Percentiles rank a stretch among this genome's conserved stretches.
These are phyloP conservation scores for Berkeleyomyces rouxiae DNA, from an alignment of 2,329 filamentous ascomycete species.

Conservation along the genomic window DNA sequence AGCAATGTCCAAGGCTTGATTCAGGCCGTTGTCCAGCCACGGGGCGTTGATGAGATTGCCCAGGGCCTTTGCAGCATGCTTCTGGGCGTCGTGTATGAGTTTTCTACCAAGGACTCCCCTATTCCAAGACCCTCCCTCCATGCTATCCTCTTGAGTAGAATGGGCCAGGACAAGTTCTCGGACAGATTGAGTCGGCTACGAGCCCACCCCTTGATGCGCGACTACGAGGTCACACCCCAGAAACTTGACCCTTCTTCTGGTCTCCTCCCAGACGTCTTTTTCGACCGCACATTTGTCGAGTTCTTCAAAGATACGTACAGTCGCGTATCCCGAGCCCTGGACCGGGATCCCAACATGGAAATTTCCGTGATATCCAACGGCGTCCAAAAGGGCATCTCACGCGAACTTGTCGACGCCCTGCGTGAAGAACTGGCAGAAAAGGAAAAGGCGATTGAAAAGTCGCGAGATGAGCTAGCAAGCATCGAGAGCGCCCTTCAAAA, in stretches of 20 bases:
- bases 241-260: constrained; percentile 36
- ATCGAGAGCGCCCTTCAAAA: constrained; percentile 27
- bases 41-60: constrained; percentile 45
- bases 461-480: constrained; percentile 8
- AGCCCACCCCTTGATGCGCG: constrained; percentile 60
- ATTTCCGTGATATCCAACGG: constrained; percentile 65
- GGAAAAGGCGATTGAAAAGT: constrained; percentile 22
- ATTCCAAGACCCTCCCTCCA: constrained; percentile 69
- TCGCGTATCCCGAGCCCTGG: constrained; percentile 66
- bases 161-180: constrained; percentile 77
- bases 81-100: constrained; percentile 83
- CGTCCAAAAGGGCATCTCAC: constrained; percentile 77
- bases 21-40: constrained; percentile 49
- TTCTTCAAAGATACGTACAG: constrained; percentile 95
- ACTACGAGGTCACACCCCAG: constrained; percentile 76
- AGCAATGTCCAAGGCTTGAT: constrained; percentile 81
- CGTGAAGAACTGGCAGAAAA: constrained; percentile 62
- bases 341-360: constrained; percentile 78
- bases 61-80: constrained; percentile 73
- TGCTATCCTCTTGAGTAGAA: constrained; percentile 54
- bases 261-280: constrained; percentile 62
- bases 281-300: constrained; percentile 74
- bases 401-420: constrained; percentile 77
- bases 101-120: constrained; percentile 92
- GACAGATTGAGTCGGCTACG: constrained; percentile 65